Evolutionary conservation across 2,329 filamentous ascomycete species (phyloP).

Genomic region (Colletotrichum sp.): DNA sequence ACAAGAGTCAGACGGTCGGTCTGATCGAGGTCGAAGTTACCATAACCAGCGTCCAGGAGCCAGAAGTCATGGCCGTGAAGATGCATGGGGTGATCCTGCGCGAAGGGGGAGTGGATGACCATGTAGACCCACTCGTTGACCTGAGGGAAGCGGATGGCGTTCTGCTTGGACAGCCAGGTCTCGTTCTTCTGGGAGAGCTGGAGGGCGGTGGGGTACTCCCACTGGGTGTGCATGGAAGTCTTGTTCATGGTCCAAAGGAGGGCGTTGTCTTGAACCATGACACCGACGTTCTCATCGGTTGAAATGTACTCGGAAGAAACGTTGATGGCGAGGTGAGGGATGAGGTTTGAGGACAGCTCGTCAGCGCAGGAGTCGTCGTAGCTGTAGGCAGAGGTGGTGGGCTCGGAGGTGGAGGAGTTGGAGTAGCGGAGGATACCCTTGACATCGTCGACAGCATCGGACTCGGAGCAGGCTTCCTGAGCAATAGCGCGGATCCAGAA

Average conservation of each 20-base stretch:
- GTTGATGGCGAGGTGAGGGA: not conserved
- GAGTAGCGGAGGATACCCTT: not conserved
- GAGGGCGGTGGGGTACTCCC: constrained; percentile 32
- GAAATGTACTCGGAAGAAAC: not conserved
- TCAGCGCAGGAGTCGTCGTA: not conserved
- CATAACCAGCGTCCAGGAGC: constrained; percentile 23
- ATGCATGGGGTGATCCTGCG: constrained; percentile 38
- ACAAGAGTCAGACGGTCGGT: constrained; percentile 5
- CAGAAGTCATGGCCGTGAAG: constrained; percentile 41
- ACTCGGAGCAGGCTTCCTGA: not conserved
- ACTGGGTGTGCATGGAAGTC: constrained; percentile 34
- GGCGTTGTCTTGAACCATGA: not conserved
- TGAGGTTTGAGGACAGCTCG: not conserved
- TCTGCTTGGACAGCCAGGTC: constrained; percentile 26
- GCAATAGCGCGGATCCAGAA: not conserved
- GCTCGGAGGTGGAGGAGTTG: not conserved
- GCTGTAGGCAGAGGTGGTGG: not conserved
- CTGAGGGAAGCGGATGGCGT: constrained; percentile 31
- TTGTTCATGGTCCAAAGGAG: constrained; percentile 25
- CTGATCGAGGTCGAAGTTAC: constrained; percentile 17
- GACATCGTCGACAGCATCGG: not conserved
- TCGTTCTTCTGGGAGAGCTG: constrained; percentile 25
- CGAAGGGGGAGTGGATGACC: constrained; percentile 27
- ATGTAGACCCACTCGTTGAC: constrained; percentile 34
- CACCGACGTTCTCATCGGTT: not conserved